Conservation (phyloP, 2,329 filamentous ascomycete species). For the Stagonosporopsis rhizophila region DNA sequence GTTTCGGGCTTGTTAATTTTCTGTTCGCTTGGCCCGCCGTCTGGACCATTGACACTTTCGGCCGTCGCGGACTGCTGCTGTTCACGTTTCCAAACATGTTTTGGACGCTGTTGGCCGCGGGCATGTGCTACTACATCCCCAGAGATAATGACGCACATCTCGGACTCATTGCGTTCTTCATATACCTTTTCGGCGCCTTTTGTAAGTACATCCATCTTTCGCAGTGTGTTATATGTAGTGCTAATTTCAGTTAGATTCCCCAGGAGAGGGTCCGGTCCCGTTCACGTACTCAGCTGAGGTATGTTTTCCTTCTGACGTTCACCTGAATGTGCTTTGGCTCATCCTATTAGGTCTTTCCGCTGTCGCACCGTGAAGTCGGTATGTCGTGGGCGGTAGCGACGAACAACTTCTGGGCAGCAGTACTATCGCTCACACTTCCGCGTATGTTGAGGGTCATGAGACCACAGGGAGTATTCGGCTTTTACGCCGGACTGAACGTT, state of each 20-base stretch:
- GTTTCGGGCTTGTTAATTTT: conserved; percentile 66
- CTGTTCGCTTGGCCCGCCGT: conserved; percentile 66
- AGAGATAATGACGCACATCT: conserved; percentile 50
- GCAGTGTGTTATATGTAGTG: too few species aligned
- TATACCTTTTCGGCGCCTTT: conserved; percentile 62
- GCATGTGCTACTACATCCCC: conserved; percentile 62
- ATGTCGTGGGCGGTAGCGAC: conserved; percentile 76
- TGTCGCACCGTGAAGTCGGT: conserved; percentile 73
- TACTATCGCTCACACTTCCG: too few species aligned
- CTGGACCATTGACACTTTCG: conserved; percentile 61
- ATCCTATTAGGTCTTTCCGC: conserved; percentile 61
- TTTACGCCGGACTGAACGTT: too few species aligned
- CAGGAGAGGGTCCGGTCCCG: conserved; percentile 59
- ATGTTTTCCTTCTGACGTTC: neutral
- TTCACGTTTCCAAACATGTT: conserved; percentile 61
- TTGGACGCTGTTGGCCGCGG: conserved; percentile 56
- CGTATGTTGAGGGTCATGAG: too few species aligned
- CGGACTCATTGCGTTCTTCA: conserved; percentile 62
- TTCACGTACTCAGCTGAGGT: conserved; percentile 58
- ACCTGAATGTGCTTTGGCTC: neutral
- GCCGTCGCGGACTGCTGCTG: conserved; percentile 59
- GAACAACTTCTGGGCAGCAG: too few species aligned
- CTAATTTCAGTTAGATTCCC: conserved; percentile 18
- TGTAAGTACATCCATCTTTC: conserved; percentile 9
- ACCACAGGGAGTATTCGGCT: too few species aligned